Conservation (phyloP, 495 filamentous ascomycete genomes). For the Chaetomium fimeti region DNA sequence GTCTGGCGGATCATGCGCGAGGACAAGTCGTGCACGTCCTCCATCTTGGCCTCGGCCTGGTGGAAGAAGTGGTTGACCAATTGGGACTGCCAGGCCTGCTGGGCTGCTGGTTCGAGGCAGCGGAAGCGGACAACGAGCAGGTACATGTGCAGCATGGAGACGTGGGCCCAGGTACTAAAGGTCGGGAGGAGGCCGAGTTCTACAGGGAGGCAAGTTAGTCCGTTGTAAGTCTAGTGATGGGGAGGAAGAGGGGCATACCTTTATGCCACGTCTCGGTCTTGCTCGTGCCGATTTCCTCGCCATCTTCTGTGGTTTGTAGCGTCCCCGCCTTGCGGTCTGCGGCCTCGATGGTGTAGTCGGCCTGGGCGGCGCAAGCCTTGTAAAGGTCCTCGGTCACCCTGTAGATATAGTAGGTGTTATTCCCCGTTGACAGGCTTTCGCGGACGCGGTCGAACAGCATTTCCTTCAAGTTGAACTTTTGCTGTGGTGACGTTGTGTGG, state of each 20-base stretch:
- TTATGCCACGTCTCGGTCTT: constrained; percentile 79
- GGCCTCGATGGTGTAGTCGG: constrained; percentile 67
- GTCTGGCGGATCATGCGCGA: constrained; percentile 67
- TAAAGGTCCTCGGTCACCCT: constrained; percentile 74
- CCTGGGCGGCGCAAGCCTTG: constrained; percentile 71
- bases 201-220: constrained; percentile 8
- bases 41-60: constrained; percentile 85
- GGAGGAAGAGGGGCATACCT: constrained; percentile 47
- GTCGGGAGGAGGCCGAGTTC: constrained; percentile 64
- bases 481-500: constrained; percentile 13
- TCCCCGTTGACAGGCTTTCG: constrained; percentile 5
- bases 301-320: constrained; percentile 63
- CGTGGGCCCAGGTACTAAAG: constrained; percentile 92
- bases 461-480: constrained; percentile 9
- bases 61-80: constrained; percentile 92
- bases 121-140: constrained; percentile 84
- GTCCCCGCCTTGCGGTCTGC: constrained; percentile 53
- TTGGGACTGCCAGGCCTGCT: constrained; percentile 44
- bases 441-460: constrained; percentile 15
- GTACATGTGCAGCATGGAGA: constrained; percentile 95
- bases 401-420: constrained; percentile 33
- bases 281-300: constrained; percentile 74
- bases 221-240: background rate
- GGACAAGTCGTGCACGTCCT: constrained; percentile 61
- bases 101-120: constrained; percentile 58